phyloP scores from a whole-genome alignment of 2,329 filamentous ascomycete species.

The Aspergillus pseudoglaucus region DNA sequence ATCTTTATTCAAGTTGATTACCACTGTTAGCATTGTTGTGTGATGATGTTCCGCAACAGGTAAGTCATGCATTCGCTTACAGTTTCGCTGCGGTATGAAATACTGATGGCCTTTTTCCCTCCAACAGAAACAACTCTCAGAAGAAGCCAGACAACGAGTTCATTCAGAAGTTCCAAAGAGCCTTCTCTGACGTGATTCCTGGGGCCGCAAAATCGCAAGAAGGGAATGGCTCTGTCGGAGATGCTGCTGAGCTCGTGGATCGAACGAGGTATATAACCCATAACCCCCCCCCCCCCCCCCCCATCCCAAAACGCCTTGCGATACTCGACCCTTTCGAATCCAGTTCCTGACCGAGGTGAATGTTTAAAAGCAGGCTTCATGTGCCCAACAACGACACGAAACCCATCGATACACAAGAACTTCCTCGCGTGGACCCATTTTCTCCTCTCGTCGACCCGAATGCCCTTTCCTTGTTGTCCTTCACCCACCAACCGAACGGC shows the following conservation, averaged over 20 bases:
- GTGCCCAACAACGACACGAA: constrained; percentile 51
- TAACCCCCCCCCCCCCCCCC: not conserved
- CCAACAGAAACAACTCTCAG: constrained; percentile 63
- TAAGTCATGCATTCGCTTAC: constrained; percentile 24
- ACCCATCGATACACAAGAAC: constrained; percentile 64
- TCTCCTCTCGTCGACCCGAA: constrained; percentile 82
- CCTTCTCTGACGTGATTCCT: constrained; percentile 65
- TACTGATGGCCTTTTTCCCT: constrained; percentile 9
- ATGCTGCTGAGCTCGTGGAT: constrained; percentile 1
- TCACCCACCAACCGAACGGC: constrained; percentile 70
- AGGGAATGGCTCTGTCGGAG: constrained; percentile 8
- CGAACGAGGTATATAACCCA: constrained; percentile 17
- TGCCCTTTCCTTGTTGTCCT: constrained; percentile 70
- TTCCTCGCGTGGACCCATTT: constrained; percentile 71
- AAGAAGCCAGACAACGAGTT: constrained; percentile 87
- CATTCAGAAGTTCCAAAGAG: constrained; percentile 74
- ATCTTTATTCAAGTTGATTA: constrained; percentile 4
- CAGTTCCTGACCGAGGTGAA: not conserved
- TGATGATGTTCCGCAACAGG: constrained; percentile 44
- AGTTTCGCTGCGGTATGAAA: constrained; percentile 1
- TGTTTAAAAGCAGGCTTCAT: constrained; percentile 32
- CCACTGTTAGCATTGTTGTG: not conserved
- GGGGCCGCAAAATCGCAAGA: not conserved
- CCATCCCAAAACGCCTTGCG: not conserved
- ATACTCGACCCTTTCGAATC: not conserved